phyloP scores from a whole-genome alignment of 208 protist genomes.

The Acanthamoeba lugdunensis region DNA sequence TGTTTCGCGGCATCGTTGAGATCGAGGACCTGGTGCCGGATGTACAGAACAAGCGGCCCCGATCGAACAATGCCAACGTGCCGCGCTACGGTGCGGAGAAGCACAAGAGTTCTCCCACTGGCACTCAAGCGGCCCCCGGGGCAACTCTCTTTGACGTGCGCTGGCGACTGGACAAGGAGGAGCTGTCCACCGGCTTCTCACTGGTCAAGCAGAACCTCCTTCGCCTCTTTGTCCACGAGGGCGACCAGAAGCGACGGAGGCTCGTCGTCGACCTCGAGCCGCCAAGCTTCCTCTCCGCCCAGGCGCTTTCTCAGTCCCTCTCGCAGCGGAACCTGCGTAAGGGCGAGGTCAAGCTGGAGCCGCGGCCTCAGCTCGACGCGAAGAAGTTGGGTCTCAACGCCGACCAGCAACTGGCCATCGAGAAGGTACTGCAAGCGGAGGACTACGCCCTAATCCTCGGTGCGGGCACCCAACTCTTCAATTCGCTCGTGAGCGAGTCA shows the following conservation, averaged over 20 bases:
- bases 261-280: conserved; percentile 72
- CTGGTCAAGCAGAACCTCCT: conserved; percentile 74
- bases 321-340: not conserved
- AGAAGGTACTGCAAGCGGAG: conserved; percentile 76
- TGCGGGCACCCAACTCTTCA: not conserved
- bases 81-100: not conserved
- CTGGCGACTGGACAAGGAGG: conserved; percentile 75
- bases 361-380: not conserved
- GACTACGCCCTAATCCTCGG: conserved; percentile 85
- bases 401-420: conserved; percentile 81
- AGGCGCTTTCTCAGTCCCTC: not conserved
- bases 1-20: conserved; percentile 67
- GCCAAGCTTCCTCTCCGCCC: not conserved
- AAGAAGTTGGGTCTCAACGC: conserved; percentile 73
- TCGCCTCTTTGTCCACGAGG: conserved; percentile 3
- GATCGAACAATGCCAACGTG: not conserved
- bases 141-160: conserved; percentile 38
- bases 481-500: not conserved
- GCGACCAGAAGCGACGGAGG: conserved; percentile 53
- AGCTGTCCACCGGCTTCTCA: conserved; percentile 37
- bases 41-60: conserved; percentile 32
- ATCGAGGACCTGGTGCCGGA: conserved; percentile 53
- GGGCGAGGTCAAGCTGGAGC: conserved; percentile 11
- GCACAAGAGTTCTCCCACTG: not conserved
- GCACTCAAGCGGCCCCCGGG: not conserved